A percentile compares a stretch with the other conserved stretches of the same genome.
Conservation (phyloP, 768 basidiomycete genomes). For the Leccinum longicurvipes region DNA sequence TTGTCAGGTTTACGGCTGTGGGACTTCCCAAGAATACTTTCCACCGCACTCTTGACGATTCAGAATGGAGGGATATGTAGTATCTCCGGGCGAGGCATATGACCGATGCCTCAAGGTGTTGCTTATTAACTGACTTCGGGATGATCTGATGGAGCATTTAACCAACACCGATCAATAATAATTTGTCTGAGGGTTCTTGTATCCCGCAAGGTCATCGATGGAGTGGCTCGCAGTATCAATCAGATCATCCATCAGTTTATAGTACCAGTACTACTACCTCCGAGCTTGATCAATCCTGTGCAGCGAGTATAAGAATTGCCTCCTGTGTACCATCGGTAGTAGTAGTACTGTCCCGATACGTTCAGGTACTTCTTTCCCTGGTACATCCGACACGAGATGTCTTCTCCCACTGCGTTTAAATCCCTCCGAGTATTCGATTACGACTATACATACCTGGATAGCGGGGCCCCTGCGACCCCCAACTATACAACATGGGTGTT, state of each 20-base stretch:
- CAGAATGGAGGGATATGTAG: background rate
- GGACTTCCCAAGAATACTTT: background rate
- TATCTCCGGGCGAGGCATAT: background rate
- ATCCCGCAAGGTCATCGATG: background rate
- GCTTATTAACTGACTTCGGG: background rate
- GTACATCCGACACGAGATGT: slow-evolving; percentile 1
- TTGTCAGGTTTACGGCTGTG: background rate
- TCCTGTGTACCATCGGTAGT: background rate
- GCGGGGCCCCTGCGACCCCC: slow-evolving; percentile 15
- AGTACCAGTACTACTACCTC: background rate
- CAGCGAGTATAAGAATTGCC: background rate
- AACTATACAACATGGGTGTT: slow-evolving; percentile 23
- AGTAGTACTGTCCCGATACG: background rate
- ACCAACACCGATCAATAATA: background rate
- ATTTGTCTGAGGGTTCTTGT: background rate
- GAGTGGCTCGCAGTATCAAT: background rate
- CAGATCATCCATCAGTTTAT: background rate
- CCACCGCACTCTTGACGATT: background rate
- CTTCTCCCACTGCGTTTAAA: background rate
- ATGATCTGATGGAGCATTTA: background rate
- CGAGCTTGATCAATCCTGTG: background rate
- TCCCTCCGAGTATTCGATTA: slow-evolving; percentile 13
- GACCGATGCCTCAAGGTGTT: background rate
- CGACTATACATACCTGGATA: slow-evolving; percentile 23
- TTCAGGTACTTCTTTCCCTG: background rate